Evolutionary conservation across 495 filamentous ascomycete genomes (phyloP).

Genomic region (Xylaria scruposa): DNA sequence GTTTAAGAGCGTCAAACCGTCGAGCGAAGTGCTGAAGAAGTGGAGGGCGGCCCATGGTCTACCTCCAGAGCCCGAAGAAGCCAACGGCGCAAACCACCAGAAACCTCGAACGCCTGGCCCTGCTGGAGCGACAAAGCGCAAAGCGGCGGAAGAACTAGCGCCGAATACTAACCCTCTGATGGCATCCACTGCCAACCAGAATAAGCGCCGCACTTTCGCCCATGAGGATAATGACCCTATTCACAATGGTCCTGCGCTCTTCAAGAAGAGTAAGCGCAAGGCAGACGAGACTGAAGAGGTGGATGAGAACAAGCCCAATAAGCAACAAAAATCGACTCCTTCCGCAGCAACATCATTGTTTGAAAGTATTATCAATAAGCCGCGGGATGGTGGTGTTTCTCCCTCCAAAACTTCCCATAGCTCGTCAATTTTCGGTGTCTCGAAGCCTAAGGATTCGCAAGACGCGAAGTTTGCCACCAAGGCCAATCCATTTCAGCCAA

Average conservation of each 20-base stretch:
- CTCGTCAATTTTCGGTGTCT: constrained; percentile 30
- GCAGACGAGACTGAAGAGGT: constrained; percentile 47
- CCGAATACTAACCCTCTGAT: constrained; percentile 43
- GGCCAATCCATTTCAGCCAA: constrained; percentile 36
- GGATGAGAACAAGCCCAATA: constrained; percentile 65
- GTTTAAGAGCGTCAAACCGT: constrained; percentile 59
- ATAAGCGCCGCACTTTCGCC: constrained; percentile 53
- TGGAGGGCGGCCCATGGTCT: constrained; percentile 56
- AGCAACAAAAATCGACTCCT: constrained; percentile 63
- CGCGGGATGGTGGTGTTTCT: constrained; percentile 28
- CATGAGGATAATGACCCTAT: constrained; percentile 33
- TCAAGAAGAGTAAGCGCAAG: constrained; percentile 55
- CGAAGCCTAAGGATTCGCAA: constrained; percentile 30
- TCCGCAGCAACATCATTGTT: constrained; percentile 55
- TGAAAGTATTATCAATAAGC: constrained; percentile 53
- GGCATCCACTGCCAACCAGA: constrained; percentile 44
- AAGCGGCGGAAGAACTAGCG: constrained; percentile 52
- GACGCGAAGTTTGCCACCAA: constrained; percentile 37
- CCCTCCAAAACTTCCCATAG: constrained; percentile 30
- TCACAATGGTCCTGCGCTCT: constrained; percentile 35
- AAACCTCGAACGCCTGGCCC: constrained; percentile 16
- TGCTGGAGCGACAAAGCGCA: constrained; percentile 47
- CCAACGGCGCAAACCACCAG: constrained; percentile 23
- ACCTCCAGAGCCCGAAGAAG: constrained; percentile 45
- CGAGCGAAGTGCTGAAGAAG: constrained; percentile 53